Evolutionary conservation across 2,329 filamentous ascomycete genomes (phyloP), one percentile per base, ranked within the genome.

Genomic region (Hypomyces rosellus): DNA sequence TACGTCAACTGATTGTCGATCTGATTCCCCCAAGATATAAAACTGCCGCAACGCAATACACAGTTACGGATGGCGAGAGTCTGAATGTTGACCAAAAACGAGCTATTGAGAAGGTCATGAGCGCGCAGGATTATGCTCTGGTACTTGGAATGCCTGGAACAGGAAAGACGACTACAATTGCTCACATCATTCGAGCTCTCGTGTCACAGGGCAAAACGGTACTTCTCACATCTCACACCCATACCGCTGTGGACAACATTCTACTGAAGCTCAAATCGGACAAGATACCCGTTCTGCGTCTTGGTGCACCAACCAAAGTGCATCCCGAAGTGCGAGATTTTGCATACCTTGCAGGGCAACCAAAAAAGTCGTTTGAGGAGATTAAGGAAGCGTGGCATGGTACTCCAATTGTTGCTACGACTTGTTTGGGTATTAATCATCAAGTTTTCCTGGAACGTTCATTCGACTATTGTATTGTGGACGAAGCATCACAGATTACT

Each of bases 141-240:
- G 91, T 99, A 12, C 80, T 99, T 16, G 93, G 93, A 25, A 99
- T 99, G 93, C 93, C 93, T 2, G 93, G 93, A 7, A 99, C 93
- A 0, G 93, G 93, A 51, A 99, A 99, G 69, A 99, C 93, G 3
- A 99, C 93, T 0, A 99, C 93, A 0, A 97, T 99, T 62, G 90
- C 92, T 5, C 91, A 97, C 65, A 96, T 99, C 59, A 97, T 99
- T 61, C 85, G 89, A 41, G 89, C 92, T 1, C 75, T 99, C 30
- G 86, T 93, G 5, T 83, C 86, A 0, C 88, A 95, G 65, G 87
- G 89, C 11, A 97, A 97, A 70, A 95, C 88, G 50, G 90, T 99
- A 13, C 74, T 99, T 6, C 74, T 99, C 38, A 95, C 93, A 0
- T 96, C 91, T 0, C 97, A 97, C 66, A 99, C 93, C 0, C 93